Evolutionary conservation across 1,284 basidiomycete genomes (phyloP), one percentile per base, ranked within the genome.

Genomic region (Violaceomyces palustris): DNA sequence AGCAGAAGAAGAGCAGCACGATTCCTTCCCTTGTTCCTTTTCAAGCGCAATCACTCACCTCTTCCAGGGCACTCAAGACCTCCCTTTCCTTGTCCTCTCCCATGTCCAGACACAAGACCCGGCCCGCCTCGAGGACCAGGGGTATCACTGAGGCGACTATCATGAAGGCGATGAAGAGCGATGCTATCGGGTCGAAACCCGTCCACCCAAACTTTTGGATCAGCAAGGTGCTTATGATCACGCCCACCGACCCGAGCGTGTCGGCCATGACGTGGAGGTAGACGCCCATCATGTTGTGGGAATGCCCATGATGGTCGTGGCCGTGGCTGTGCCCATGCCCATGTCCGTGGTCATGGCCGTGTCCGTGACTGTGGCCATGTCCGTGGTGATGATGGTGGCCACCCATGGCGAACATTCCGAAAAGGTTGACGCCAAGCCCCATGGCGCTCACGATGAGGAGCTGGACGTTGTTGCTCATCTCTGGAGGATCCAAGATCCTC

Each of bases 161-260:
- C 54, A 99, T 78, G 8, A 88, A 77, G 1, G 94, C 94, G 64
- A 99, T 99, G 19, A 99, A 92, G 28, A 99, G 78, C 9, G 90
- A 94, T 0, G 94, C 94, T 51, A 99, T 91, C 2, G 94, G 94
- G 74, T 99, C 94, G 72, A 97, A 99, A 14, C 92, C 92, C 3
- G 94, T 98, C 92, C 92, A 98, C n/a, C 93, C 93, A 64, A 94
- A 98, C 49, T 85, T 85, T 64, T 93, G 84, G 60, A 99, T 98
- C 48, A 98, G 80, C 12, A 98, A 77, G 3, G 94, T 99, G 18
- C 92, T 97, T 42, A 97, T 81, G 69, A 99, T 98, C 7, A 99
- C 94, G n/a, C 94, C 94, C 15, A 98, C 92, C 9, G 89, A 92
- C 33, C 90, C 90, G 15, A 78, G 69, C 21, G 77, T 78, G 42